Base-by-base conservation (phyloP, 2,329 filamentous ascomycete species). In the Ampelomyces quisqualis region DNA sequence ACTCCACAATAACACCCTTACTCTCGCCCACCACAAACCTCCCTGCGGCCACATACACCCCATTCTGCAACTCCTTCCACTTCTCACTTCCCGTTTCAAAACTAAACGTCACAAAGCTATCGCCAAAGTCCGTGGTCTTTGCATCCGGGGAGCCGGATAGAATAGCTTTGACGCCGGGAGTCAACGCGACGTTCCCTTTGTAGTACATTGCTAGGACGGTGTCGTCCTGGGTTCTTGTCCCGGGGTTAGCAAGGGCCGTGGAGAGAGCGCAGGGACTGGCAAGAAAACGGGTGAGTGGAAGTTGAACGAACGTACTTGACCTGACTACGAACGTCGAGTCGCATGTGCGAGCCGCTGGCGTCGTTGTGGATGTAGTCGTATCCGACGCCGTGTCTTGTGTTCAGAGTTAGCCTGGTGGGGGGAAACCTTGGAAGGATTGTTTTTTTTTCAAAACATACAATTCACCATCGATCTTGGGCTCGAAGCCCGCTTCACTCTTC, bases 361-460 rank as follows among this genome's bases (percentile, higher is more conserved):
- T 65, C 61, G 22, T 59, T 65, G 27, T 55, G 60, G 18, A 65
- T 64, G 31, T 65, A 65, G 32, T 65, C 61, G 34, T 64, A 65
- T 28, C 60, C 60, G 4, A 53, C 46, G 7, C 61, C 61, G 33
- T 65, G 60, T 26, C 57, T 60, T n/a, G n/a, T n/a, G n/a, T n/a
- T n/a, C n/a, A n/a, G n/a, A n/a, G n/a, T n/a, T n/a, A n/a, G n/a
- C n/a, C n/a, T 11, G 22, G 22, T 24, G 22, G 22, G 22, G 3
- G 22, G 9, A 13, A 8, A 29, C 5, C n/a, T n/a, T n/a, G n/a
- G n/a, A 11, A 26, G 18, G 17, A 30, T 28, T 24, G 7, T 13
- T 23, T 9, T 20, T 14, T 22, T n/a, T 21, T 30, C 24, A 31
- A 18, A 8, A 44, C 51, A 28, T 47, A 58, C 47, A 65, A 23